A percentile compares a stretch with the other conserved stretches of the same genome.
These are phyloP conservation scores for Elsinoe ampelina DNA, from an alignment of 2,329 filamentous ascomycete genomes.

Conservation along the genomic window DNA sequence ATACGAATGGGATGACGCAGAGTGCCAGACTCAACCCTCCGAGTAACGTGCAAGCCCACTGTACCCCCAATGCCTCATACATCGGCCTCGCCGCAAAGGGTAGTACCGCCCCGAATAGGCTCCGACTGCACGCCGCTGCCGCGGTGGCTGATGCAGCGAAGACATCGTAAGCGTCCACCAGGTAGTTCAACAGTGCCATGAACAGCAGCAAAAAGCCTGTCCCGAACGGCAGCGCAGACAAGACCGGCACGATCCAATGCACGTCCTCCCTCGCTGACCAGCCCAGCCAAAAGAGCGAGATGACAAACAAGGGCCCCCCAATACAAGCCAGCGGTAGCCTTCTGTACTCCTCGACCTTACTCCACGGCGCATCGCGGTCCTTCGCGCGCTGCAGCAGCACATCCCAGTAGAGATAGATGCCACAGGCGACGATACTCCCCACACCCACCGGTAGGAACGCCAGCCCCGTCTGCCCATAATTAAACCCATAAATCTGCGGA, in stretches of 20 bases:
- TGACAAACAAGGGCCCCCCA: slow-evolving; percentile 52
- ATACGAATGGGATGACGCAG: slow-evolving; percentile 49
- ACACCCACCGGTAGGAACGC: slow-evolving; percentile 60
- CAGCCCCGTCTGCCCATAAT: slow-evolving; percentile 55
- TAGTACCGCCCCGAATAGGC: slow-evolving; percentile 59
- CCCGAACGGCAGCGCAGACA: slow-evolving; percentile 36
- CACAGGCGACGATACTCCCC: slow-evolving; percentile 50
- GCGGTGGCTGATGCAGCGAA: slow-evolving; percentile 72
- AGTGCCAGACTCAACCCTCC: slow-evolving; percentile 42
- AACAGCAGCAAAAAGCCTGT: slow-evolving; percentile 41
- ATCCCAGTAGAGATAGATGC: slow-evolving; percentile 59
- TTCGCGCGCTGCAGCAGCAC: slow-evolving; percentile 46
- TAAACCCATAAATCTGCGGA: slow-evolving; percentile 51
- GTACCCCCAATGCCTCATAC: slow-evolving; percentile 59
- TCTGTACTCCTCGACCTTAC: slow-evolving; percentile 54
- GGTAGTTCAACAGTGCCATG: slow-evolving; percentile 52
- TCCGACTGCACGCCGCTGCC: slow-evolving; percentile 72
- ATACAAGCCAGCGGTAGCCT: slow-evolving; percentile 63
- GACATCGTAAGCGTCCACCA: slow-evolving; percentile 56
- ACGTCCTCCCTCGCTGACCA: slow-evolving; percentile 31
- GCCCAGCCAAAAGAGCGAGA: slow-evolving; percentile 35
- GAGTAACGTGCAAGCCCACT: slow-evolving; percentile 52
- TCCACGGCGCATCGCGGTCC: slow-evolving; percentile 41
- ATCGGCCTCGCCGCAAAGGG: slow-evolving; percentile 43
- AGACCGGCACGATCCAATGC: slow-evolving; percentile 37